These are phyloP conservation scores for Botrytis deweyae DNA, from an alignment of 2,329 filamentous ascomycete genomes.

Conservation along the genomic window DNA sequence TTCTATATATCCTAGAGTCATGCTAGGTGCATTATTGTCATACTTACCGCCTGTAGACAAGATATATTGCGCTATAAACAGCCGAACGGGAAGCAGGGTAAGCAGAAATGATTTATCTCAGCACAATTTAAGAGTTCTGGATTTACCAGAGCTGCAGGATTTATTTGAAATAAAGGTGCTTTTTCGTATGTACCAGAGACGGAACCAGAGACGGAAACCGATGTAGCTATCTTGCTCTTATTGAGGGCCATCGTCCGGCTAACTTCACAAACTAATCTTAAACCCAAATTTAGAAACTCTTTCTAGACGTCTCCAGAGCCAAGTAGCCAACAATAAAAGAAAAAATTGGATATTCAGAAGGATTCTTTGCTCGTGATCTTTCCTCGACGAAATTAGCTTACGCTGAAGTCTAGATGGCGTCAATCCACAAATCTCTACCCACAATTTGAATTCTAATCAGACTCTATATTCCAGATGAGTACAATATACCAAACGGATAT, in stretches of 20 bases:
- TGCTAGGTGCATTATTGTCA: background rate
- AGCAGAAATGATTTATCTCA: too few relatives aligned
- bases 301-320: background rate
- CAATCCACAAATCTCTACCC: background rate
- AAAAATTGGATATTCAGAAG: background rate
- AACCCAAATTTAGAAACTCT: background rate
- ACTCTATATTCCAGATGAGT: background rate
- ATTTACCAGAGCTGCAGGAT: too few relatives aligned
- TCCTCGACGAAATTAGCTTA: too few relatives aligned
- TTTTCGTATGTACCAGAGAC: too few relatives aligned
- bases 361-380: background rate
- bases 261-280: background rate
- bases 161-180: too few relatives aligned
- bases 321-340: background rate
- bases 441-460: too few relatives aligned
- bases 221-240: background rate
- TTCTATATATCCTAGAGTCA: background rate
- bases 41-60: background rate
- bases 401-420: background rate
- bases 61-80: background rate
- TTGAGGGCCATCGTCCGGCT: background rate
- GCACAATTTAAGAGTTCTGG: too few relatives aligned
- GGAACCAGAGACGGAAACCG: too few relatives aligned
- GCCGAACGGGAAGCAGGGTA: too few relatives aligned
- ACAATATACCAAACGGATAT: background rate